Percentiles rank a stretch among this genome's conserved stretches.
Conservation (phyloP, 2,329 filamentous ascomycete species). For the Aphanocladium album region DNA sequence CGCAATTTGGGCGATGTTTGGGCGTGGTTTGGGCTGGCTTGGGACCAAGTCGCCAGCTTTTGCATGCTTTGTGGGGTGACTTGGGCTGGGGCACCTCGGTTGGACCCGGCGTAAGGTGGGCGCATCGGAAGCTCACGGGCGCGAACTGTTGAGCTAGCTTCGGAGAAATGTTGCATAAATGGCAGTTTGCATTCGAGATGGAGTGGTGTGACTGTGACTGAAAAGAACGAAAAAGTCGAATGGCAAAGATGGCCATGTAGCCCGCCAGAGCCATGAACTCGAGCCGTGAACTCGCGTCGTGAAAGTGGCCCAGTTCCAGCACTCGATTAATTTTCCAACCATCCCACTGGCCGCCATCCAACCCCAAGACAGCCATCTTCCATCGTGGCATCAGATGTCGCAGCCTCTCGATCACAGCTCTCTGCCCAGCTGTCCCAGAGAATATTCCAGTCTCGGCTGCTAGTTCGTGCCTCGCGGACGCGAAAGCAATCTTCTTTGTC, state of each 20-base stretch:
- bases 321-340: not conserved
- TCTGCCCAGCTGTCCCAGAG: conserved; percentile 28
- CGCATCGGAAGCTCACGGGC: conserved; percentile 11
- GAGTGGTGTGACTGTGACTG: no score
- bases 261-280: no score
- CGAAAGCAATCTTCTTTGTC: conserved; percentile 4
- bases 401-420: conserved; percentile 11
- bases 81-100: conserved; percentile 11
- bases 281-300: no score
- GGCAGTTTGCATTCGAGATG: no score
- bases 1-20: not conserved
- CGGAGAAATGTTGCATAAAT: not conserved
- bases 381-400: not conserved
- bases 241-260: no score
- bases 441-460: conserved; percentile 17
- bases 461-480: not conserved
- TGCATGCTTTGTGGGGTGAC: conserved; percentile 10
- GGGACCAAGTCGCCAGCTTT: not conserved
- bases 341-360: not conserved
- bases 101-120: conserved; percentile 13
- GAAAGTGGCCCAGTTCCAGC: no score
- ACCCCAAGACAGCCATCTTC: not conserved
- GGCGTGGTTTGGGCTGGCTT: no score
- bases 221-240: no score
- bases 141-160: not conserved